Evolutionary conservation across 805 yeast species (phyloP).

Genomic region (Yarrowia sp.): DNA sequence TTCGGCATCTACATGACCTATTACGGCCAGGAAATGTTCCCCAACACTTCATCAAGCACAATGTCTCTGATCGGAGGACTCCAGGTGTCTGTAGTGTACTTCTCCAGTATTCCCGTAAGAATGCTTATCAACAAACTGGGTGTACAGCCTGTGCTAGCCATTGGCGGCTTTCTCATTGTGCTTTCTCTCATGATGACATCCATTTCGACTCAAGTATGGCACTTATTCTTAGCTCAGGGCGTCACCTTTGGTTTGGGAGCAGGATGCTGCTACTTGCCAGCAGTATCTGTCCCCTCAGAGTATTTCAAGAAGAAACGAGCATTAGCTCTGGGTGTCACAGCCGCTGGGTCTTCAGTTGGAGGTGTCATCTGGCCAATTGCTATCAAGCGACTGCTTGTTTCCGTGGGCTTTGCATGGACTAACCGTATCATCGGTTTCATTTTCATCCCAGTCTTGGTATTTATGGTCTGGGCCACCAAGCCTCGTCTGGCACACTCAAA

Average conservation of each 20-base stretch:
- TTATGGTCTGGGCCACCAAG: slow-evolving; percentile 22
- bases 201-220: slow-evolving; percentile 48
- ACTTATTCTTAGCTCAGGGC: slow-evolving; percentile 52
- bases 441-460: slow-evolving; percentile 27
- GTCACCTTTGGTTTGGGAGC: slow-evolving; percentile 49
- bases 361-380: slow-evolving; percentile 40
- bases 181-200: slow-evolving; percentile 48
- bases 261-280: slow-evolving; percentile 45
- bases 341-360: slow-evolving; percentile 51
- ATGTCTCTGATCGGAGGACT: slow-evolving; percentile 55
- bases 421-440: slow-evolving; percentile 49
- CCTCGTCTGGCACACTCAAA: slow-evolving; percentile 14
- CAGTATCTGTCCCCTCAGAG: slow-evolving; percentile 45
- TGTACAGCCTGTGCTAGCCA: slow-evolving; percentile 37
- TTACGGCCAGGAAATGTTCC: slow-evolving; percentile 43
- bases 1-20: slow-evolving; percentile 57
- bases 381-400: slow-evolving; percentile 39
- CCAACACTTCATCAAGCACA: slow-evolving; percentile 46
- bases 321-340: slow-evolving; percentile 48
- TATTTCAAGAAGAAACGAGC: slow-evolving; percentile 49
- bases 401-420: slow-evolving; percentile 54
- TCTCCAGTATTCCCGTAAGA: slow-evolving; percentile 41
- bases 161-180: slow-evolving; percentile 47
- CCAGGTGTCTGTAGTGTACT: slow-evolving; percentile 46
- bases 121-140: slow-evolving; percentile 46